Evolutionary conservation across 2,329 filamentous ascomycete species (phyloP).

Genomic region (Xylaria arbuscula): DNA sequence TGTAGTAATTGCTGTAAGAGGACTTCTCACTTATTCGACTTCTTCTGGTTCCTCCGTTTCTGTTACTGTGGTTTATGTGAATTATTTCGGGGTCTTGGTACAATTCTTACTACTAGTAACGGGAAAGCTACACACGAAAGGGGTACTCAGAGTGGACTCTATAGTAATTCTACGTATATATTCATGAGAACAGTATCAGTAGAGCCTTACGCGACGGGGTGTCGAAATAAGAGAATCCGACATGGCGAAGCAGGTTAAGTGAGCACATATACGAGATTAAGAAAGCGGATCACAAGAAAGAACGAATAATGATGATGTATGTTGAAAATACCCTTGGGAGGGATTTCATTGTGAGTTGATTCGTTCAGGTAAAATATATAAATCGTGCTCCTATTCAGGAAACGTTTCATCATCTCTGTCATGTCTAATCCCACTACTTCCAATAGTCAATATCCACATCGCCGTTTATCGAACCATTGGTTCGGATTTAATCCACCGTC

Average conservation of each 20-base stretch:
- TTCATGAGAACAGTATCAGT: no score
- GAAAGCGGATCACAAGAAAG: neutral
- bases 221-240: neutral
- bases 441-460: slow-evolving; percentile 10
- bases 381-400: slow-evolving; percentile 32
- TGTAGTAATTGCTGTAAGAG: neutral
- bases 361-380: slow-evolving; percentile 35
- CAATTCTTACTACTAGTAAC: no score
- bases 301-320: slow-evolving; percentile 1
- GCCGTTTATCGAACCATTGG: slow-evolving; percentile 15
- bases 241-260: neutral
- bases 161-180: no score
- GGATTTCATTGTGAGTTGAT: slow-evolving; percentile 26
- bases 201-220: no score
- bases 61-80: neutral
- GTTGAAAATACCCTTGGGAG: slow-evolving; percentile 22
- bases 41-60: neutral
- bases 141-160: no score
- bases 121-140: no score
- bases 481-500: neutral
- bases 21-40: neutral
- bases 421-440: slow-evolving; percentile 12
- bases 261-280: neutral
- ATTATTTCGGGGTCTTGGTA: neutral
- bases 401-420: slow-evolving; percentile 25